Base-by-base conservation (phyloP, 2,329 filamentous ascomycete species). In the Neodidymelliopsis sp. region DNA sequence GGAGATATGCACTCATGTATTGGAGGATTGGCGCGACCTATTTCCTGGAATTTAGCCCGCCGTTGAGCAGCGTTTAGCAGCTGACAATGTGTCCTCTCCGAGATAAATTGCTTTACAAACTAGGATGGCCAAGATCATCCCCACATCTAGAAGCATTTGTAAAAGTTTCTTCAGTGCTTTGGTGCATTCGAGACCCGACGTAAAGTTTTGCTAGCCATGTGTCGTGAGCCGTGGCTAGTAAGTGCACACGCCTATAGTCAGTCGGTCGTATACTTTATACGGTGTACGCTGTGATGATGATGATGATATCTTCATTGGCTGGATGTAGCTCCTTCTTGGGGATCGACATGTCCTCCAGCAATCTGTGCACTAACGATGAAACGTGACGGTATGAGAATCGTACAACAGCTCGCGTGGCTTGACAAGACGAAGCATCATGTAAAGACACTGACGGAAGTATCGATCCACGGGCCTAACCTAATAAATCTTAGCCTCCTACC, bases 1-100 rank as follows among this genome's bases (percentile, higher is more conserved):
- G 36, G 36, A 19, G 4, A 45, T 50, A 50, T 50, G 47, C 47
- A 50, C 40, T 39, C 47, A 50, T 45, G 29, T 50, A 50, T 50
- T 50, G 43, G 43, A 34, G 43, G 43, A 28, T 22, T 33, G 47
- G 25, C 40, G 24, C 13, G 40, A 24, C 41, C 16, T 45, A 15
- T 35, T 23, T 6, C 20, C n/a, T 50, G 30, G 35, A 36, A 40
- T 10, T 7, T 19, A 28, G 30, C 20, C 42, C 34, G 35, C 18
- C 24, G 16, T 23, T 20, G 13, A 13, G 23, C 24, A 19, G 19
- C 37, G 27, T 20, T 27, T 13, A 19, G 39, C 22, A 15, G 20
- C n/a, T 23, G 27, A 41, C n/a, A 40, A 50, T 41, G 35, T 45
- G 47, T 30, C 41, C 30, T 41, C 22, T 43, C 30, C 33, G 25